These are phyloP conservation scores for Rutstroemia sp. DNA, from an alignment of 2,329 filamentous ascomycete genomes.

Conservation along the genomic window DNA sequence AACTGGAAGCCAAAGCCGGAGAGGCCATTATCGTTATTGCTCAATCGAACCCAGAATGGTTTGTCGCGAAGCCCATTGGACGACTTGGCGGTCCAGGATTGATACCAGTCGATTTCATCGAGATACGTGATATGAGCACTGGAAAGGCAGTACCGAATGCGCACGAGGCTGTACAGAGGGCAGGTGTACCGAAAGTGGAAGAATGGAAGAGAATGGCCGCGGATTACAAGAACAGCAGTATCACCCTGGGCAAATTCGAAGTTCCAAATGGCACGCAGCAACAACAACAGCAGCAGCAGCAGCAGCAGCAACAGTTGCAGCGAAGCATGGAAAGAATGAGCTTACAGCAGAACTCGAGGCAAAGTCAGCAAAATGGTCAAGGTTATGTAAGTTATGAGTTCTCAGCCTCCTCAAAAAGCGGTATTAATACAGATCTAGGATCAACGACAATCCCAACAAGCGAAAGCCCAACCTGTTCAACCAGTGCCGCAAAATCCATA, in stretches of 20 bases:
- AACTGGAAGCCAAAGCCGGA: conserved; percentile 88
- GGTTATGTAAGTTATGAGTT: conserved; percentile 36
- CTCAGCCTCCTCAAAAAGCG: background rate
- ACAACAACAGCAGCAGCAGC: conserved; percentile 34
- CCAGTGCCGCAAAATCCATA: conserved; percentile 27
- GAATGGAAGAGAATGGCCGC: conserved; percentile 99
- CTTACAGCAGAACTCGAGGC: conserved; percentile 47
- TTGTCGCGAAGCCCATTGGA: conserved; percentile 98
- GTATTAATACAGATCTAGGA: conserved; percentile 12
- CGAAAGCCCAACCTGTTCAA: conserved; percentile 19
- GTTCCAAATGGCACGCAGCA: conserved; percentile 42
- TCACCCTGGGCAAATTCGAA: conserved; percentile 88
- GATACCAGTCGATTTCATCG: conserved; percentile 94
- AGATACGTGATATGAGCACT: conserved; percentile 89
- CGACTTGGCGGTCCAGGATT: conserved; percentile 89
- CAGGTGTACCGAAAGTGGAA: conserved; percentile 89
- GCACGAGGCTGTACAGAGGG: conserved; percentile 75
- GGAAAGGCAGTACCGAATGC: conserved; percentile 77
- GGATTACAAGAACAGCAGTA: conserved; percentile 98
- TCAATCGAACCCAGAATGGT: conserved; percentile 98
- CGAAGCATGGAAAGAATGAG: conserved; percentile 75
- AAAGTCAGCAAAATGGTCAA: conserved; percentile 42
- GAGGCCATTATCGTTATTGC: conserved; percentile 98
- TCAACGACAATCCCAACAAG: conserved; percentile 25
- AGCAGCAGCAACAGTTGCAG: conserved; percentile 53